Percentiles rank a stretch among this genome's conserved stretches.
These are phyloP conservation scores for Trypanosoma avium DNA, from an alignment of 208 protist genomes.

Conservation along the genomic window DNA sequence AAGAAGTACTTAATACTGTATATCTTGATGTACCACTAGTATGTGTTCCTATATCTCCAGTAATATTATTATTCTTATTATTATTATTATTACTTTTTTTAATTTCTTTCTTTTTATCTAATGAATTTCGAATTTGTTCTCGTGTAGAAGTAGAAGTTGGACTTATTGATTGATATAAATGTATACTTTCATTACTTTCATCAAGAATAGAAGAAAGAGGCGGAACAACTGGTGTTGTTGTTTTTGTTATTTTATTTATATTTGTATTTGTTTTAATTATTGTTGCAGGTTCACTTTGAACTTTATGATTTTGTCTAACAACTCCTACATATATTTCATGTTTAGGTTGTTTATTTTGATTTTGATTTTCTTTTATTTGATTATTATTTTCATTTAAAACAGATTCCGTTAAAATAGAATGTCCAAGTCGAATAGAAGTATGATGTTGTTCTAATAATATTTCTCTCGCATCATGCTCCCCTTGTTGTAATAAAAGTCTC, in stretches of 20 bases:
- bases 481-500: constrained; percentile 57
- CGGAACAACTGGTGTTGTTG: too few relatives aligned
- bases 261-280: neutral
- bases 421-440: neutral
- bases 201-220: too few relatives aligned
- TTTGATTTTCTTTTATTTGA: neutral
- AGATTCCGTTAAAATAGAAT: neutral
- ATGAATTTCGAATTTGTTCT: too few relatives aligned
- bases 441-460: neutral
- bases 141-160: too few relatives aligned
- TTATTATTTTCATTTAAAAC: neutral
- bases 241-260: neutral
- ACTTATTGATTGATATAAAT: too few relatives aligned
- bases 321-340: neutral
- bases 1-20: neutral
- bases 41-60: too few relatives aligned
- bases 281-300: too few relatives aligned
- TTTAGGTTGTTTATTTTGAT: neutral
- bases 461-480: constrained; percentile 48
- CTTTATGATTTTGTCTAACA: neutral
- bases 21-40: neutral
- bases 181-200: too few relatives aligned
- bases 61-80: too few relatives aligned
- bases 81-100: too few relatives aligned
- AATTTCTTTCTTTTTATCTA: too few relatives aligned